Evolutionary conservation across 2,329 filamentous ascomycete genomes (phyloP), one percentile per base, ranked within the genome.

Genomic region (Escovopsis sp.): DNA sequence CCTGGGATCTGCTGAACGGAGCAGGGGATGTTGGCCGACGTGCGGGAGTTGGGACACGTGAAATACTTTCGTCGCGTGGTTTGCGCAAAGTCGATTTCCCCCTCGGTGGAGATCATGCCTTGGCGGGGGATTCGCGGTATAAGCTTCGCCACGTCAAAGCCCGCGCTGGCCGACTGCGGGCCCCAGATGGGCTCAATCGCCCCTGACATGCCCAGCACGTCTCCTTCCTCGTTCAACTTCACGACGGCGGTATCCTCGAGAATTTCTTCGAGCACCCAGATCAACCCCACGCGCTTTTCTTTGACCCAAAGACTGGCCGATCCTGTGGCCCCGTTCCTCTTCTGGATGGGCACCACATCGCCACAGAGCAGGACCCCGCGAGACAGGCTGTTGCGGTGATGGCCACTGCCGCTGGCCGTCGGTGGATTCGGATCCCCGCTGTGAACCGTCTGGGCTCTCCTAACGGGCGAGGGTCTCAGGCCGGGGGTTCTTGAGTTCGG

Each of bases 261-360:
- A 41, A 98, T 96, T 58, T 98, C 90, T 55, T 98, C 90, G 2
- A 98, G 61, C 8, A 98, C 90, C 90, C 90, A 98, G 40, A 98
- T 96, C 40, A 98, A 61, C 9, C 88, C 87, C 35, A 85, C 77
- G 33, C 79, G 74, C 58, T 98, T 98, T 57, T 98, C 90, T 62
- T 98, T 98, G 4, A 98, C 90, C 90, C 90, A 98, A 27, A 98
- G 63, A 57, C 87, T 96, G 27, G 90, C 90, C 39, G 90, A 87
- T 2, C 90, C 90, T 4, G 79, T 88, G 10, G 79, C 73, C 4
- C 90, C 90, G 49, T 98, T 94, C 41, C 90, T 76, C 58, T 96
- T 98, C 54, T 87, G 82, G 40, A 98, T 98, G 0, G 90, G 90
- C 14, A 98, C 85, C n/a, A 98, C 88, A 54, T 98, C 90, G 30